Base-by-base conservation (phyloP, 1,139 yeast species). In the Nakaseomyces glabratus region DNA sequence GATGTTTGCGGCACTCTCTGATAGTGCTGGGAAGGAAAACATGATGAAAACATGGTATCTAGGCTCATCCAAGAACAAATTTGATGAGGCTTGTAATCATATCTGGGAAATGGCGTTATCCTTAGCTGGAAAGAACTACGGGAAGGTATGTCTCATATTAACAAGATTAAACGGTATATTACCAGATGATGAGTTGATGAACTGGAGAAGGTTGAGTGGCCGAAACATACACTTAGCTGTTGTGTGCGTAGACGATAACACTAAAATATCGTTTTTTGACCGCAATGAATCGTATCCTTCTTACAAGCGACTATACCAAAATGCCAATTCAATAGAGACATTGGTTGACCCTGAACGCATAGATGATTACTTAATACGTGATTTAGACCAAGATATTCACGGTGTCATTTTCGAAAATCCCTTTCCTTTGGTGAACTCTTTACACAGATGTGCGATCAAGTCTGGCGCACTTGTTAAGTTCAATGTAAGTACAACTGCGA, bases 1-100 rank as follows among this genome's bases (percentile, higher is more conserved):
- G 95, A 66, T 85, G 33, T 74, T 79, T 18, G 93, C 85, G 0
- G 80, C 94, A 0, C 85, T 96, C 93, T 69, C 93, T 0, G 95
- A 88, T 51, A 90, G 90, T 34, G 68, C 71, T 49, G 95, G 95
- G 0, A 65, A 65, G 7, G 67, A 73, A 6, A 72, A 78, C 6
- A 67, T 67, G 38, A 70, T 78, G 1, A 80, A 76, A 45, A 71
- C 88, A 1, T 80, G 88, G 88, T 68, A 66, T 45, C 76, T 49
- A 55, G 71, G 50, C 26, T 58, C 35, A 28, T 46, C 73, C 46
- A 56, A 70, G 58, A 40, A 64, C 51, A 37, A 72, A 61, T 65
- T 73, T 45, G 80, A 75, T 40, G 68, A 64, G 5, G 72, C 74
- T 1, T 69, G 76, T 43, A 66, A 68, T 35, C 77, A 74, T 37